Evolutionary conservation across 2,329 filamentous ascomycete species (phyloP).

Genomic region (Exophiala sideris): DNA sequence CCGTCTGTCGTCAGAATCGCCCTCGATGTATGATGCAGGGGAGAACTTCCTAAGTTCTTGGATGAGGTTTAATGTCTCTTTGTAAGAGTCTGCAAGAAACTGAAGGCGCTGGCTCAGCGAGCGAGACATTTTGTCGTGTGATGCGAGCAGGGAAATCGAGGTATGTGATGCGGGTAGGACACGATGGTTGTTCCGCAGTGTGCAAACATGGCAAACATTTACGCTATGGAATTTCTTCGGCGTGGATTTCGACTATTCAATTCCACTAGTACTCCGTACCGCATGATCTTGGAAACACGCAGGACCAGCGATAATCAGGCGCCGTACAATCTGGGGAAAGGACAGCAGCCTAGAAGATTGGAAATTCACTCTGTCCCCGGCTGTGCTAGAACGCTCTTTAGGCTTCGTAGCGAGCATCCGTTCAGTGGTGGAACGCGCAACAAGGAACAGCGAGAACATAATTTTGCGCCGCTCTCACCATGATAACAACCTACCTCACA

Average conservation of each 20-base stretch:
- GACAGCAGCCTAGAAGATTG: no score
- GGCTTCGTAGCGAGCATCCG: no score
- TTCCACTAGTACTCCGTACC: not conserved
- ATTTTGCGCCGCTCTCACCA: conserved; percentile 6
- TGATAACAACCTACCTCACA: conserved; percentile 48
- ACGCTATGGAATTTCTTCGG: conserved; percentile 2
- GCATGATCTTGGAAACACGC: not conserved
- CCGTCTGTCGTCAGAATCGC: conserved; percentile 61
- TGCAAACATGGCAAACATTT: conserved; percentile 17
- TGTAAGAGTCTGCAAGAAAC: conserved; percentile 53
- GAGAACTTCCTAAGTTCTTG: conserved; percentile 57
- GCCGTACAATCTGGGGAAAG: no score
- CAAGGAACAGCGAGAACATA: no score
- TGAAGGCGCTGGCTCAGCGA: conserved; percentile 49
- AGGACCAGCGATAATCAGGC: not conserved
- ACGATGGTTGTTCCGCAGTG: not conserved
- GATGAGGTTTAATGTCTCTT: conserved; percentile 54
- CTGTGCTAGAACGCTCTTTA: no score
- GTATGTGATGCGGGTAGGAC: not conserved
- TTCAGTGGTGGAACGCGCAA: no score
- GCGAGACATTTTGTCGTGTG: conserved; percentile 35
- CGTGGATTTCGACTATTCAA: not conserved
- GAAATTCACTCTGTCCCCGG: no score
- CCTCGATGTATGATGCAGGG: conserved; percentile 58
- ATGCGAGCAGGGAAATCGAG: not conserved